These are phyloP conservation scores for Raffaelea albimanens DNA, from an alignment of 2,329 filamentous ascomycete genomes.

Conservation along the genomic window DNA sequence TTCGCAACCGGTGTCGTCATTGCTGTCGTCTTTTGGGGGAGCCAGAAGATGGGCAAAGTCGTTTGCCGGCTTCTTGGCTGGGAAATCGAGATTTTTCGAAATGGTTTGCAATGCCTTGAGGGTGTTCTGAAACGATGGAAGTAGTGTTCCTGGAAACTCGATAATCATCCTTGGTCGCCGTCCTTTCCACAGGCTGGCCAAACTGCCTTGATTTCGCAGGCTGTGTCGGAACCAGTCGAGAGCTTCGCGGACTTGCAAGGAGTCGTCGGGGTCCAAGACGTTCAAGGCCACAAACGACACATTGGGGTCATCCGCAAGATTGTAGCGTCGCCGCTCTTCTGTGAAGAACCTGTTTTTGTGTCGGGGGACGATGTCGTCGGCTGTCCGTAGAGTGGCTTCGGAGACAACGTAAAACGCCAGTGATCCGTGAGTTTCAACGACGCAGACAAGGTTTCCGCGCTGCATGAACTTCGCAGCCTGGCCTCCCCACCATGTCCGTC, in stretches of 20 bases:
- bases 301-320: background rate
- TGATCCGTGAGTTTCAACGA: background rate
- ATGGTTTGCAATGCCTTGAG: conserved; percentile 47
- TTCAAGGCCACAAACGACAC: conserved; percentile 6
- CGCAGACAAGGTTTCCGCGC: background rate
- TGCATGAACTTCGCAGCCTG: background rate
- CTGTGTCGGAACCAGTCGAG: no score
- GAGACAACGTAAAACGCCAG: background rate
- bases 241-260: no score
- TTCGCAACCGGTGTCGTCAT: no score
- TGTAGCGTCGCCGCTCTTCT: background rate
- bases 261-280: conserved; percentile 14
- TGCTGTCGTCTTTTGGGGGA: no score
- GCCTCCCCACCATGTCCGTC: background rate
- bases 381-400: background rate
- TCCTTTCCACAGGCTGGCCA: conserved; percentile 20
- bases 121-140: conserved; percentile 48
- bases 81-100: conserved; percentile 27
- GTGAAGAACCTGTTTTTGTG: background rate
- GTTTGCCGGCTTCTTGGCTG: no score
- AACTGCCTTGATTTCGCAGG: conserved; percentile 5
- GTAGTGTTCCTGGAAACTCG: conserved; percentile 52
- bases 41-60: no score
- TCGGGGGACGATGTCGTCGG: background rate
- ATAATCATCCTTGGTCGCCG: conserved; percentile 30